Evolutionary conservation across 495 filamentous ascomycete genomes (phyloP).

Genomic region (Penicillium cinerascens): DNA sequence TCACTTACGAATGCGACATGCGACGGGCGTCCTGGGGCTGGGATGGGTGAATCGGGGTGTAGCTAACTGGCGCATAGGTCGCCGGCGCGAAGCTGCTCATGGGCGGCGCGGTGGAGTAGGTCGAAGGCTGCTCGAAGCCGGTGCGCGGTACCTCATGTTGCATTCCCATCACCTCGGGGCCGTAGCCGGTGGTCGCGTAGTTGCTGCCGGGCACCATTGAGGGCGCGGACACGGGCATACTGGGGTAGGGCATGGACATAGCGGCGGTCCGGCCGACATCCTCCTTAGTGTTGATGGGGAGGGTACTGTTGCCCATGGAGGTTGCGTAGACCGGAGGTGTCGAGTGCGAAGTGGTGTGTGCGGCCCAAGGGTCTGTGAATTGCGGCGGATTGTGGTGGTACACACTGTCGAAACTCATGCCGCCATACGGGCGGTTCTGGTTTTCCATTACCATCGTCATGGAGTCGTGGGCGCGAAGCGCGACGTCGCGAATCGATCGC

Average conservation of each 20-base stretch:
- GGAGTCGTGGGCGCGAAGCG: slow-evolving; percentile 29
- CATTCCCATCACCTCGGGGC: slow-evolving; percentile 68
- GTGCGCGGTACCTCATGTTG: slow-evolving; percentile 62
- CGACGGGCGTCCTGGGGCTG: slow-evolving; percentile 65
- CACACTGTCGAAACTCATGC: slow-evolving; percentile 77
- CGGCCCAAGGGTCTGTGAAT: slow-evolving; percentile 90
- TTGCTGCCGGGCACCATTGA: slow-evolving; percentile 66
- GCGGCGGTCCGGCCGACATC: slow-evolving; percentile 56
- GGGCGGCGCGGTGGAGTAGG: slow-evolving; percentile 65
- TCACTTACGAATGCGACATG: slow-evolving; percentile 85
- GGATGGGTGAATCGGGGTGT: slow-evolving; percentile 49
- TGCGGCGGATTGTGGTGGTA: slow-evolving; percentile 71
- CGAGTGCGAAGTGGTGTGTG: slow-evolving; percentile 54
- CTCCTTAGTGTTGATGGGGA: slow-evolving; percentile 53
- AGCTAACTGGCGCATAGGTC: slow-evolving; percentile 53
- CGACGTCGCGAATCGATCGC: slow-evolving; percentile 19
- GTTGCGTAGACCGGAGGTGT: slow-evolving; percentile 54
- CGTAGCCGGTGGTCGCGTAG: slow-evolving; percentile 63
- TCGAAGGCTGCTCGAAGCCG: slow-evolving; percentile 54
- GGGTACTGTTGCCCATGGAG: slow-evolving; percentile 55
- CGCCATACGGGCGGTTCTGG: slow-evolving; percentile 77
- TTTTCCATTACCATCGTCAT: slow-evolving; percentile 89
- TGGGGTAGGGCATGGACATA: slow-evolving; percentile 71
- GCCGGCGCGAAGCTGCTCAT: slow-evolving; percentile 62
- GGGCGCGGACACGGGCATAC: slow-evolving; percentile 66